Evolutionary conservation across 352 stramenopile species (phyloP).

Genomic region (Phytopythium montanum): DNA sequence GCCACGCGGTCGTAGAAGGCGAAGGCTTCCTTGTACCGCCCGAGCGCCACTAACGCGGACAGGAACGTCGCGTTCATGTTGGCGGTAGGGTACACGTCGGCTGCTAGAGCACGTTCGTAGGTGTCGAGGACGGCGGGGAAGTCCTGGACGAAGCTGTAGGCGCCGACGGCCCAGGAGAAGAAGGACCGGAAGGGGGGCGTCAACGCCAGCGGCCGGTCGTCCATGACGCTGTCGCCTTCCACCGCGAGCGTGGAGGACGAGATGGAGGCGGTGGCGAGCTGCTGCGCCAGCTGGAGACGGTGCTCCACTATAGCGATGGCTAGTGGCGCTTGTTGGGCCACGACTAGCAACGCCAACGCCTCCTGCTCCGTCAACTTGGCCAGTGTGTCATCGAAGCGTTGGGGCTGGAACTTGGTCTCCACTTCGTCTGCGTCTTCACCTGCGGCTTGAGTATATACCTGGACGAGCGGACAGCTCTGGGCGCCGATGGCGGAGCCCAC

Average conservation of each 20-base stretch:
- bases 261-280: conserved; percentile 10
- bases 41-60: conserved; percentile 33
- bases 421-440: conserved; percentile 5
- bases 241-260: conserved; percentile 16
- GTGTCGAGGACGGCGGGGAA: conserved; percentile 36
- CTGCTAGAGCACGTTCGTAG: conserved; percentile 40
- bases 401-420: conserved; percentile 45
- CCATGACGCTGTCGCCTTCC: conserved; percentile 28
- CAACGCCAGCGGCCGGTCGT: conserved; percentile 34
- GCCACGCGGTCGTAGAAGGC: conserved; percentile 43
- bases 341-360: conserved; percentile 50
- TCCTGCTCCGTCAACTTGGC: conserved; percentile 66
- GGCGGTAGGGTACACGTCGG: conserved; percentile 45
- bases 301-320: conserved; percentile 50
- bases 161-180: conserved; percentile 64
- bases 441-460: neutral
- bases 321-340: conserved; percentile 23
- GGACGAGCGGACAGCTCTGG: conserved; percentile 16
- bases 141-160: conserved; percentile 22
- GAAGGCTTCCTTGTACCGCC: conserved; percentile 33
- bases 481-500: conserved; percentile 19
- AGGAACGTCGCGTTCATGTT: conserved; percentile 68
- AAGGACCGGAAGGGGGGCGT: conserved; percentile 49
- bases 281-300: conserved; percentile 30
- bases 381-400: conserved; percentile 52